Conservation (phyloP, 805 yeast genomes). For the Yarrowia sp. region DNA sequence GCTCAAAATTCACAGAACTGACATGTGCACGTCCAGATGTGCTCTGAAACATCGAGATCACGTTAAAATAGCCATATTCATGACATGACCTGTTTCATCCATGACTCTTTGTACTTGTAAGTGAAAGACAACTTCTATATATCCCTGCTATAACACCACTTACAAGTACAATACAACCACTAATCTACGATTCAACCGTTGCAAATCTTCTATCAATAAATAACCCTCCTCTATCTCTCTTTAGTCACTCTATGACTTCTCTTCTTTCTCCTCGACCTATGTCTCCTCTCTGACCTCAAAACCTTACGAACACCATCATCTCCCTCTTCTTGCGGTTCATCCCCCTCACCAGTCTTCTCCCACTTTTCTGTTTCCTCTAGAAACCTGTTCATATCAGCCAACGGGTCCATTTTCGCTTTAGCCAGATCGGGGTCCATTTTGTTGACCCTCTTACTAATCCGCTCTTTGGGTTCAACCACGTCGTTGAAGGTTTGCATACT, state of each 20-base stretch:
- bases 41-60: too few species aligned
- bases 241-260: neutral
- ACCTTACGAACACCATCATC: neutral
- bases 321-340: neutral
- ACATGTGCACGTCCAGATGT: too few species aligned
- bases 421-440: constrained; percentile 14
- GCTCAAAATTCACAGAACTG: too few species aligned
- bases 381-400: constrained; percentile 14
- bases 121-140: too few species aligned
- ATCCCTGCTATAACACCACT: too few species aligned
- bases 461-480: neutral
- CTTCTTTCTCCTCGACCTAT: neutral
- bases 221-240: neutral
- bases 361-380: constrained; percentile 6
- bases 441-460: neutral
- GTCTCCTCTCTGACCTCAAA: neutral
- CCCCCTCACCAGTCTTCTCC: neutral
- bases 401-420: constrained; percentile 17
- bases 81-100: too few species aligned
- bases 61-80: too few species aligned
- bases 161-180: too few species aligned
- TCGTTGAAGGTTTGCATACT: neutral
- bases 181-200: too few species aligned
- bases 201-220: neutral
- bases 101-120: too few species aligned